Evolutionary conservation across 2,329 filamentous ascomycete species (phyloP).

Genomic region (Exophiala aquamarina): DNA sequence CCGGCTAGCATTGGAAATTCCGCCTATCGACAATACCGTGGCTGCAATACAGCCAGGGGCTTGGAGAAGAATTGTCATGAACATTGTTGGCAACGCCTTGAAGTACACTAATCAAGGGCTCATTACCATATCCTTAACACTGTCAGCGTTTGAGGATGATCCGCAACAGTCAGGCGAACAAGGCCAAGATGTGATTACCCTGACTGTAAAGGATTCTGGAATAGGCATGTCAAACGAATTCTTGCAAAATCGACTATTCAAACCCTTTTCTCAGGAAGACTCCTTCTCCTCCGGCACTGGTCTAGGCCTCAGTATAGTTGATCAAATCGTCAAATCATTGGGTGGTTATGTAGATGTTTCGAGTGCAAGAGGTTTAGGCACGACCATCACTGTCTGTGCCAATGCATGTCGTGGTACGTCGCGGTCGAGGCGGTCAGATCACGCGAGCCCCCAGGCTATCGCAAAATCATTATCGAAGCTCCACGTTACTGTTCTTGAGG

Average conservation of each 20-base stretch:
- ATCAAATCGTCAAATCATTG: conserved; percentile 33
- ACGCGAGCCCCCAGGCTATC: conserved; percentile 15
- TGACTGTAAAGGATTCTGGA: conserved; percentile 33
- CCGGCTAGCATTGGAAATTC: conserved; percentile 47
- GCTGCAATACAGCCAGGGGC: conserved; percentile 48
- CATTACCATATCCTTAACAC: conserved; percentile 31
- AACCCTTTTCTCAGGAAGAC: conserved; percentile 62
- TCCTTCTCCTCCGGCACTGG: conserved; percentile 56
- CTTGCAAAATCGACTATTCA: conserved; percentile 43
- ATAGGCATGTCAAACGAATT: conserved; percentile 30
- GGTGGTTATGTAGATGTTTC: conserved; percentile 31
- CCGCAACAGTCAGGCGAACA: conserved; percentile 21
- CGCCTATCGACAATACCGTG: conserved; percentile 36
- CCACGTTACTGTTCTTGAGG: conserved; percentile 29
- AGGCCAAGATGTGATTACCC: conserved; percentile 13
- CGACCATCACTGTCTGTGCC: conserved; percentile 16
- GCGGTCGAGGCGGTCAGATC: too few species aligned
- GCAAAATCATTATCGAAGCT: conserved; percentile 39
- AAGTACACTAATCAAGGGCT: conserved; percentile 48
- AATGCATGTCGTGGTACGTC: conserved; percentile 2
- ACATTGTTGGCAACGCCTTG: conserved; percentile 49
- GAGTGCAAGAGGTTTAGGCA: conserved; percentile 30
- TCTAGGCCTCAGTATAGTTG: conserved; percentile 60
- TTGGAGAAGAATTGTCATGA: conserved; percentile 50
- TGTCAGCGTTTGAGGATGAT: conserved; percentile 30